A percentile compares a stretch with the other conserved stretches of the same genome.
phyloP scores from a whole-genome alignment of 192 early-diverging fungal genomes.

The Coemansia sp. region DNA sequence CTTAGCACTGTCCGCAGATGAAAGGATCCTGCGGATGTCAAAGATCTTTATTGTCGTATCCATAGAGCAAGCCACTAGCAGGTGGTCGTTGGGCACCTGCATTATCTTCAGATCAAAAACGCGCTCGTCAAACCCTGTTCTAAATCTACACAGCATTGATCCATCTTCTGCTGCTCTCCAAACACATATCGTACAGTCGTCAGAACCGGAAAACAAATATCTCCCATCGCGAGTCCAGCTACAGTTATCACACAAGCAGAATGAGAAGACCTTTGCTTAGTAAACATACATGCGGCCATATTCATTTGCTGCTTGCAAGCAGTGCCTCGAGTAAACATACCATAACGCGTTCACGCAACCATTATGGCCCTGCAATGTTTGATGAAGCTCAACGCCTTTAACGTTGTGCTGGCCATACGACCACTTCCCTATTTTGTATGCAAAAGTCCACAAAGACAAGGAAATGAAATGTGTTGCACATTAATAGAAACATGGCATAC shows the following conservation, averaged over 20 bases:
- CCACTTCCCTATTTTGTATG: conserved; percentile 29
- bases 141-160: conserved; percentile 30
- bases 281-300: background rate
- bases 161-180: conserved; percentile 55
- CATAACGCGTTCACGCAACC: conserved; percentile 52
- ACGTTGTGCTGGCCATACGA: conserved; percentile 17
- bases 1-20: conserved; percentile 4
- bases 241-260: background rate
- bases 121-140: conserved; percentile 69
- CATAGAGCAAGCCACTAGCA: conserved; percentile 64
- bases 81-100: conserved; percentile 57
- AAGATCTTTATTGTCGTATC: conserved; percentile 62
- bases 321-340: conserved; percentile 4
- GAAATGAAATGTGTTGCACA: background rate
- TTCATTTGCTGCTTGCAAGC: background rate
- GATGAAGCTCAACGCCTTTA: conserved; percentile 21
- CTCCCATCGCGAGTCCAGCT: conserved; percentile 59
- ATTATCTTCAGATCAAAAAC: conserved; percentile 76
- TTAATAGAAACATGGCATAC: background rate
- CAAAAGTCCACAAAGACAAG: background rate
- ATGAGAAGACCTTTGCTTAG: background rate
- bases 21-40: conserved; percentile 35
- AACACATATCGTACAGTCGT: conserved; percentile 59
- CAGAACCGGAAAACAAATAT: conserved; percentile 61
- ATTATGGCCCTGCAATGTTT: conserved; percentile 40